Evolutionary conservation across 2,329 filamentous ascomycete species (phyloP).

Genomic region (Neophaeococcomyces aloes): DNA sequence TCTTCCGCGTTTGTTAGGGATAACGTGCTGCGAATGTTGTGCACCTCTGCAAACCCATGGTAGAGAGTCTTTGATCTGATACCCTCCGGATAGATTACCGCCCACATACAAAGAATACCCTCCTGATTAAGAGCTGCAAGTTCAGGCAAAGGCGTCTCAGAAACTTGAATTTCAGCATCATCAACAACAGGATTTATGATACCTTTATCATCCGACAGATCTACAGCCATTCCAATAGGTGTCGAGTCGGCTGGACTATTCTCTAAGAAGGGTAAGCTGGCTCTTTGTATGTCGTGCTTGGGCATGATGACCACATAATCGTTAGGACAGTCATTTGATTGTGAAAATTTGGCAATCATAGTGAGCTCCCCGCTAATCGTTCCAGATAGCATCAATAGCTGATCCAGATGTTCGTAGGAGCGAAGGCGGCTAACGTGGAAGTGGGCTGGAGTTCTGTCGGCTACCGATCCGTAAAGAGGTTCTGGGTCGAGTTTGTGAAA

Average conservation of each 20-base stretch:
- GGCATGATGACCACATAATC: slow-evolving; percentile 65
- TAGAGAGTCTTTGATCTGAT: slow-evolving; percentile 65
- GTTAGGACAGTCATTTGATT: slow-evolving; percentile 29
- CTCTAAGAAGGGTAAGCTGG: slow-evolving; percentile 62
- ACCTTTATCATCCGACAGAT: slow-evolving; percentile 72
- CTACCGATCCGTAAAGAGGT: slow-evolving; percentile 61
- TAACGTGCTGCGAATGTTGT: slow-evolving; percentile 15
- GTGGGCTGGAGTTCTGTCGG: slow-evolving; percentile 56
- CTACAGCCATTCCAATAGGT: slow-evolving; percentile 67
- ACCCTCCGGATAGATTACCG: slow-evolving; percentile 82
- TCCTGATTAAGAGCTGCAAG: slow-evolving; percentile 82
- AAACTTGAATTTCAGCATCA: slow-evolving; percentile 67
- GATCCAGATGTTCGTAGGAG: slow-evolving; percentile 69
- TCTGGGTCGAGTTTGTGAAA: slow-evolving; percentile 62
- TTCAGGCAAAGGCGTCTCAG: slow-evolving; percentile 68
- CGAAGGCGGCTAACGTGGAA: slow-evolving; percentile 68
- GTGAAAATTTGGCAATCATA: slow-evolving; percentile 62
- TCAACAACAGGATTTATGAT: slow-evolving; percentile 66
- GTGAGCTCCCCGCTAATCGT: slow-evolving; percentile 72
- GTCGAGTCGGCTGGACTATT: slow-evolving; percentile 57
- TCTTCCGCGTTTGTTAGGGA: slow-evolving; percentile 6
- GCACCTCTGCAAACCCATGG: slow-evolving; percentile 48
- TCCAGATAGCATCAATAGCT: slow-evolving; percentile 71
- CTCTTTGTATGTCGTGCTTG: slow-evolving; percentile 62
- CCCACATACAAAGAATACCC: slow-evolving; percentile 76